These are phyloP conservation scores for Rhinocladiella similis DNA, from an alignment of 2,329 filamentous ascomycete species.

Conservation along the genomic window DNA sequence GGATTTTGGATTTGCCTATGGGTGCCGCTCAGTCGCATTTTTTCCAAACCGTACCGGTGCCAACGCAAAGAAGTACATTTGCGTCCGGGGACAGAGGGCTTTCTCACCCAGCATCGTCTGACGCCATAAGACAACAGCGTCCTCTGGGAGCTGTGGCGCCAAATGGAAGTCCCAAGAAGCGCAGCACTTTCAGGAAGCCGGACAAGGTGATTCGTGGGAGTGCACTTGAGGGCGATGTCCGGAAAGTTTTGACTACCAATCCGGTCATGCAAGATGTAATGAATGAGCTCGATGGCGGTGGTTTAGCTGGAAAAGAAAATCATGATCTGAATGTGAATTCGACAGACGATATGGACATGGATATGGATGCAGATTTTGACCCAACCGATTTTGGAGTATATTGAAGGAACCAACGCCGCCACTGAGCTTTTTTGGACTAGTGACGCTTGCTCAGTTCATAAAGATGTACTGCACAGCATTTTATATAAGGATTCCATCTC, in stretches of 20 bases:
- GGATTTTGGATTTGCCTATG: constrained; percentile 72
- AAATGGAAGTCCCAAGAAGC: constrained; percentile 37
- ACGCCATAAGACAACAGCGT: not conserved
- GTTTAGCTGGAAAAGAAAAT: constrained; percentile 38
- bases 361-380: constrained; percentile 23
- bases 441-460: no score
- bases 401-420: not conserved
- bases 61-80: constrained; percentile 10
- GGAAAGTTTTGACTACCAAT: constrained; percentile 62
- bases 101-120: not conserved
- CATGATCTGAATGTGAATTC: not conserved
- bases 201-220: constrained; percentile 61
- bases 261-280: constrained; percentile 74
- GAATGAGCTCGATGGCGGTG: constrained; percentile 67
- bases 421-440: not conserved
- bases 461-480: no score
- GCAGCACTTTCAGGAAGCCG: constrained; percentile 40
- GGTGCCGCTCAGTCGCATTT: constrained; percentile 66
- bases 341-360: constrained; percentile 9
- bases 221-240: constrained; percentile 36
- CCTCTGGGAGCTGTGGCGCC: constrained; percentile 26
- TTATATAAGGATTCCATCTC: no score
- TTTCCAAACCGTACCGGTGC: constrained; percentile 56
- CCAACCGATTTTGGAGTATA: constrained; percentile 14
- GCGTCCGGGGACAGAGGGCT: constrained; percentile 11